Evolutionary conservation across 148 eudicot genomes (phyloP), one percentile per base, ranked within the genome.

Genomic region (Cornus florida): DNA sequence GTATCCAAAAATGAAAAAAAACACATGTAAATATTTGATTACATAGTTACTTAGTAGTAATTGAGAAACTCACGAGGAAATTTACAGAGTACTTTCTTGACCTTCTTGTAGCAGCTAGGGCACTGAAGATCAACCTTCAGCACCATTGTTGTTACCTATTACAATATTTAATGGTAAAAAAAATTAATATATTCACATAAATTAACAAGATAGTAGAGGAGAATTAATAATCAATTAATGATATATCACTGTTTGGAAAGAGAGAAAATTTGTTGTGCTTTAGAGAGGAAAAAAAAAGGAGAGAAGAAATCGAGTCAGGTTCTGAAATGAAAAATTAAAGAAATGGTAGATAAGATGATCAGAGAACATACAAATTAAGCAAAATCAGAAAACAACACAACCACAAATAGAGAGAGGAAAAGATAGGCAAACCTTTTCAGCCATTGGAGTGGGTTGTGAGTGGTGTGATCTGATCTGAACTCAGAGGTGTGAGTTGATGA

Each of bases 101-200:
- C 83, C 84, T 92, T 91, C 84, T 78, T 90, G 88, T 86, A 91
- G 91, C 98, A 94, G 75, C 88, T 71, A 14, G 82, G 41, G 73
- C 98, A 94, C 43, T 92, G 84, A 48, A 94, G 92, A 82, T 94
- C 97, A 68, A 91, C 98, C 84, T 91, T 86, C 41, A 94, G 83
- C 19, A 88, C 80, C 97, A 92, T 94, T 17, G 23, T 67, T 13
- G 95, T 92, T 4, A 81, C 91, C 97, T 94, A 77, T 41, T 48
- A 53, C 59, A 28, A 28, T 28, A 12, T 48, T 33, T 33, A 33
- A 33, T 70, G 14, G 48, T 50, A 73, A 16, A 17, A 17, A 69
- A 4, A 1, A 11, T 13, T 16, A 13, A 12, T 9, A 16, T n/a
- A 22, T 1, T 13, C 3, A 35, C 17, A 19, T 7, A 75, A 1